Percentiles rank a stretch among this genome's conserved stretches.
These are phyloP conservation scores for Penicillium flavigenum DNA, from an alignment of 495 filamentous ascomycete genomes.

Conservation along the genomic window DNA sequence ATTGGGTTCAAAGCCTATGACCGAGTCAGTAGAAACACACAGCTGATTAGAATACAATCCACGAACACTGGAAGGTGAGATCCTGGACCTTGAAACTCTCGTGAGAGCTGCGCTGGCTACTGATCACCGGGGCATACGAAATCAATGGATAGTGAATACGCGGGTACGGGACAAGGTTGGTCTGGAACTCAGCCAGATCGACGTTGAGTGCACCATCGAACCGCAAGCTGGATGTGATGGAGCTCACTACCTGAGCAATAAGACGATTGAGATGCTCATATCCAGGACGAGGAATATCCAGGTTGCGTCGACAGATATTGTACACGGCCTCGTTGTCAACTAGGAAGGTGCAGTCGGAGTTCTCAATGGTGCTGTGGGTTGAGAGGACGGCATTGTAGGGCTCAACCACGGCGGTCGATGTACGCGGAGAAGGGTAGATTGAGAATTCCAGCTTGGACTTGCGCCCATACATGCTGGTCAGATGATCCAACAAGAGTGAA, in stretches of 20 bases:
- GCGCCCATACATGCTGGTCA: conserved; percentile 87
- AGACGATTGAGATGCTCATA: conserved; percentile 88
- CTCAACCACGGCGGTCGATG: conserved; percentile 87
- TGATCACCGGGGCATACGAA: conserved; percentile 84
- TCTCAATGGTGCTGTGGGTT: conserved; percentile 91
- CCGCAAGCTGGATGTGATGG: conserved; percentile 84
- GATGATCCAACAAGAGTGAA: conserved; percentile 80
- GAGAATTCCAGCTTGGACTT: conserved; percentile 94
- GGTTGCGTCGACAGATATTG: conserved; percentile 85
- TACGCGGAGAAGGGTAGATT: conserved; percentile 81
- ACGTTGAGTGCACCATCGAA: conserved; percentile 92
- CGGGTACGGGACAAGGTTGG: conserved; percentile 87
- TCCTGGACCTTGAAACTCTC: conserved; percentile 91
- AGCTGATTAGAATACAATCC: neutral
- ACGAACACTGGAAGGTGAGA: conserved; percentile 79
- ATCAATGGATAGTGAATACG: conserved; percentile 92
- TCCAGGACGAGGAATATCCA: conserved; percentile 82
- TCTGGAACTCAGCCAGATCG: conserved; percentile 93
- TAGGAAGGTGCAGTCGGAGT: conserved; percentile 89
- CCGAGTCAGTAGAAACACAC: conserved; percentile 12
- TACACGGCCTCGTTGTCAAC: conserved; percentile 94
- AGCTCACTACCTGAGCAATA: conserved; percentile 89
- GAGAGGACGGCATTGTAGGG: conserved; percentile 91
- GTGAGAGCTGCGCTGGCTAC: conserved; percentile 75
- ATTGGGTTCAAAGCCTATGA: conserved; percentile 78